Percentiles rank a stretch among this genome's conserved stretches.
Conservation (phyloP, 306 rosid species). For the Prinsepia uniflora region DNA sequence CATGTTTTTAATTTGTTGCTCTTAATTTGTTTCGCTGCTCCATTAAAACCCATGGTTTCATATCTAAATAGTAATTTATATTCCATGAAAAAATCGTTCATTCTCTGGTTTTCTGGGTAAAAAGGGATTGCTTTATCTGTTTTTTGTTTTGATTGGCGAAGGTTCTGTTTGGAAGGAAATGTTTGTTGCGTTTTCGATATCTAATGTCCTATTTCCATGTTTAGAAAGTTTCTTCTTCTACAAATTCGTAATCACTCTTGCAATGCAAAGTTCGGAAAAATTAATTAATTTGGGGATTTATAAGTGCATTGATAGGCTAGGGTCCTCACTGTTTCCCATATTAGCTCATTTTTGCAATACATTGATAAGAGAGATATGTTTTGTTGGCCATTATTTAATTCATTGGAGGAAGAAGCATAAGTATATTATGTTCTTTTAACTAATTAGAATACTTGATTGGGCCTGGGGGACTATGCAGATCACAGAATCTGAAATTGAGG, state of each 20-base stretch:
- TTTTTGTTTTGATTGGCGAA: not conserved
- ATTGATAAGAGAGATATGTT: not conserved
- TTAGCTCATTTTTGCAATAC: not conserved
- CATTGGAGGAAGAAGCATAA: constrained; percentile 6
- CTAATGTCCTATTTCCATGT: not conserved
- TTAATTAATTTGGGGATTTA: not conserved
- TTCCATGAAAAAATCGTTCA: too few relatives aligned
- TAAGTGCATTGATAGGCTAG: not conserved
- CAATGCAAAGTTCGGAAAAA: not conserved
- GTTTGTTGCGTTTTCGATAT: not conserved
- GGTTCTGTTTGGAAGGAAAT: not conserved
- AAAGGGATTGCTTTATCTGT: not conserved
- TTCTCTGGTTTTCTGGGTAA: not conserved
- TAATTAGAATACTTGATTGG: constrained; percentile 18
- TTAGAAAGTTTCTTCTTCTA: not conserved
- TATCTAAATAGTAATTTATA: not conserved
- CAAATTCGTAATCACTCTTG: not conserved
- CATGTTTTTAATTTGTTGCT: not conserved
- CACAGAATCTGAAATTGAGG: constrained; percentile 57
- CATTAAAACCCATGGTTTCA: not conserved
- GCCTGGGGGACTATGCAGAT: constrained; percentile 39
- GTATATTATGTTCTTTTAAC: not conserved
- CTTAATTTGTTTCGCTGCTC: not conserved
- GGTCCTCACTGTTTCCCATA: not conserved
- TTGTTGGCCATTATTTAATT: not conserved